Evolutionary conservation across 1,284 basidiomycete genomes (phyloP).

Genomic region (Tetrapyrgos nigripes): DNA sequence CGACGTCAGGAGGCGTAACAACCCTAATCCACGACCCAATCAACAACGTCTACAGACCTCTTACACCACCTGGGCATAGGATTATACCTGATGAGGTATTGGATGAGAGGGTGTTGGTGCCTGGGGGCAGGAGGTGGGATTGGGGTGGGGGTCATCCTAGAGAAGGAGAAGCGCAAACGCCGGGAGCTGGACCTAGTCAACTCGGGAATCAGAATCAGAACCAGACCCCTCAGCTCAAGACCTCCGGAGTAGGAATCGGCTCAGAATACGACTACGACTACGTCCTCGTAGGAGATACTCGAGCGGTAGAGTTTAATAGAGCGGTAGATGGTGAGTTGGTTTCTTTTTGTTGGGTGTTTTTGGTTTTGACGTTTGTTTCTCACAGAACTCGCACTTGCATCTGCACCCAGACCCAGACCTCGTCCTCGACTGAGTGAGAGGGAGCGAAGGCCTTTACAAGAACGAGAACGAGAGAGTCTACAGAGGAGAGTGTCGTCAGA

Average conservation of each 20-base stretch:
- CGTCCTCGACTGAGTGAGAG: no score
- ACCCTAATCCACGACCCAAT: no score
- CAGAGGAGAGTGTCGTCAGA: no score
- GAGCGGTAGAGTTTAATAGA: conserved; percentile 79
- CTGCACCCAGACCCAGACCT: no score
- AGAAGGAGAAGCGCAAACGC: no score
- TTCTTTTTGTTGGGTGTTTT: conserved; percentile 12
- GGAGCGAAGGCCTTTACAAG: conserved; percentile 62
- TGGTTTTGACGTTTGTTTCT: neutral
- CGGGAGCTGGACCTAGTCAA: conserved; percentile 11
- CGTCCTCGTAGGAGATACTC: conserved; percentile 77
- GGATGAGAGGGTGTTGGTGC: conserved; percentile 79
- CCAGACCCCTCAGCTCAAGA: conserved; percentile 23
- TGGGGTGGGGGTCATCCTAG: no score
- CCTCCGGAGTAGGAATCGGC: conserved; percentile 66
- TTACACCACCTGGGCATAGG: conserved; percentile 70
- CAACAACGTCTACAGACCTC: conserved; percentile 31
- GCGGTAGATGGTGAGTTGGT: conserved; percentile 69
- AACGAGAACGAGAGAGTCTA: no score
- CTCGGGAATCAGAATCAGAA: conserved; percentile 8
- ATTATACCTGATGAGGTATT: conserved; percentile 77
- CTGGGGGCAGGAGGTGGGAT: conserved; percentile 76
- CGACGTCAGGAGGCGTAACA: no score
- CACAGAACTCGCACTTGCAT: conserved; percentile 76
- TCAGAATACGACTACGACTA: conserved; percentile 82